Evolutionary conservation across 2,329 filamentous ascomycete species (phyloP).

Genomic region (Talaromyces sp.): DNA sequence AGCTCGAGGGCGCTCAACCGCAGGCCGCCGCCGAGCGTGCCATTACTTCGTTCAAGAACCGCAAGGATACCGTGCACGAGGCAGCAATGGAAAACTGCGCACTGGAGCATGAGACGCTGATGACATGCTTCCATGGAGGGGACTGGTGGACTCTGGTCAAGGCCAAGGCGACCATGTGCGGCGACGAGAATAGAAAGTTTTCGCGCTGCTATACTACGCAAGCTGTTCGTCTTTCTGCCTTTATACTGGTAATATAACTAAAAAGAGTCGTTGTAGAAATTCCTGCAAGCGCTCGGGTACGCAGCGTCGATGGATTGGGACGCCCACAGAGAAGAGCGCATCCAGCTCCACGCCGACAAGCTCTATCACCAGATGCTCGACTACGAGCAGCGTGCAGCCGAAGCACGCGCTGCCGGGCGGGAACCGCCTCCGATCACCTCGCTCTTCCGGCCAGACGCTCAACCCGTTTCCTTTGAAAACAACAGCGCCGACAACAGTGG

Average conservation of each 20-base stretch:
- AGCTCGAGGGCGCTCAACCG: conserved; percentile 62
- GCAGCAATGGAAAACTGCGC: conserved; percentile 93
- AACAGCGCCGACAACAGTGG: not conserved
- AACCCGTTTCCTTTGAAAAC: conserved; percentile 10
- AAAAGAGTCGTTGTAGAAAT: too few species aligned
- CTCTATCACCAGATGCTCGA: conserved; percentile 82
- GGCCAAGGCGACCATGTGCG: conserved; percentile 66
- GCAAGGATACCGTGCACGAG: conserved; percentile 68
- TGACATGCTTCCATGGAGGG: conserved; percentile 73
- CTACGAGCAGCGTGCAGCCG: conserved; percentile 70
- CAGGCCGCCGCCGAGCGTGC: conserved; percentile 77
- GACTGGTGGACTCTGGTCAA: conserved; percentile 53
- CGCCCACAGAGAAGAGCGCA: conserved; percentile 68
- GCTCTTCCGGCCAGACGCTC: conserved; percentile 36
- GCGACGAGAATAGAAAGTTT: conserved; percentile 68
- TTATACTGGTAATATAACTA: not conserved
- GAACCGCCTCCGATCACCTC: conserved; percentile 40
- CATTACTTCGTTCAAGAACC: conserved; percentile 75
- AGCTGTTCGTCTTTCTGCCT: conserved; percentile 45
- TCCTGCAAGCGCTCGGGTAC: conserved; percentile 86
- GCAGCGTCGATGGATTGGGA: conserved; percentile 61
- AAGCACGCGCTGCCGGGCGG: conserved; percentile 41
- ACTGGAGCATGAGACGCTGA: conserved; percentile 75
- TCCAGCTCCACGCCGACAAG: conserved; percentile 92
- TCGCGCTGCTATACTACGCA: conserved; percentile 88